Percentiles rank a stretch among this genome's conserved stretches.
These are phyloP conservation scores for Setaria viridis DNA, from an alignment of 202 grass and related monocot species.

Conservation along the genomic window DNA sequence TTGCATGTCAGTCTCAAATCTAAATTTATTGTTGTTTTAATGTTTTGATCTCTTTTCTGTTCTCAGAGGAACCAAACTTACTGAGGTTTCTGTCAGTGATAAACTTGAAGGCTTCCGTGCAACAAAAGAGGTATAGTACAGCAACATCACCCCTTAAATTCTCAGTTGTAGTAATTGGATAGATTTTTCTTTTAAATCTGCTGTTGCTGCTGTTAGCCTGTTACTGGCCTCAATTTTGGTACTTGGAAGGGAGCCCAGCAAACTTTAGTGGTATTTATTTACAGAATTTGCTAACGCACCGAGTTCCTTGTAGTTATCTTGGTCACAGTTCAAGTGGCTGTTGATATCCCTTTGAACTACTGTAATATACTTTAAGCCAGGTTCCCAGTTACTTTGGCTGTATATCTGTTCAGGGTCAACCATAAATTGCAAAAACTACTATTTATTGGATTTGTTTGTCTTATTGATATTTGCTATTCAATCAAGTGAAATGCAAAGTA, in stretches of 20 bases:
- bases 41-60: slow-evolving; percentile 10
- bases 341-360: slow-evolving; percentile 8
- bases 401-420: background rate
- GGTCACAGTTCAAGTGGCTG: background rate
- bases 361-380: slow-evolving; percentile 9
- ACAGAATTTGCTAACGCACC: slow-evolving; percentile 15
- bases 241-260: background rate
- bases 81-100: slow-evolving; percentile 92
- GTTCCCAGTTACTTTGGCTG: background rate
- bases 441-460: slow-evolving; percentile 9
- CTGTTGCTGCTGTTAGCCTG: background rate
- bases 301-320: background rate
- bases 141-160: slow-evolving; percentile 1
- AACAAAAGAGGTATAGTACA: slow-evolving; percentile 74
- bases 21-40: slow-evolving; percentile 42
- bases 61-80: slow-evolving; percentile 72
- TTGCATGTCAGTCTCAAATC: background rate
- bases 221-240: background rate
- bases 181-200: slow-evolving; percentile 20
- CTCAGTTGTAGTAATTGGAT: background rate
- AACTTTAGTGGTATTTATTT: slow-evolving; percentile 17
- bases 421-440: background rate
- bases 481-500: slow-evolving; percentile 28
- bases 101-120: slow-evolving; percentile 98
- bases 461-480: slow-evolving; percentile 25